These are phyloP conservation scores for Penicillium simplicissimum DNA, from an alignment of 495 filamentous ascomycete genomes.

Conservation along the genomic window DNA sequence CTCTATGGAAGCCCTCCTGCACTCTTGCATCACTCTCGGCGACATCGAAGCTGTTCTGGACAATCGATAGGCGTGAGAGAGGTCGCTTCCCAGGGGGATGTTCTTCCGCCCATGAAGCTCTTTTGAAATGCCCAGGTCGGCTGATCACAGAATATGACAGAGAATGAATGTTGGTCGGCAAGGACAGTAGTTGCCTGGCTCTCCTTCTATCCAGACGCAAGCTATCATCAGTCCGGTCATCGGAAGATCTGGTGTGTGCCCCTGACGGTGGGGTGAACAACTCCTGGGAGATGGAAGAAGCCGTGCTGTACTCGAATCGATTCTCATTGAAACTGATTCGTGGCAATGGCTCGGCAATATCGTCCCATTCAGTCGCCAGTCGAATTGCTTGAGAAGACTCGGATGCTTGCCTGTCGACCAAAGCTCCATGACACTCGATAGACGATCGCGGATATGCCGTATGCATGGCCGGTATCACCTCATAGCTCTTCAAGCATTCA, in stretches of 20 bases:
- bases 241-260: background rate
- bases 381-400: background rate
- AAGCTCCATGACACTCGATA: conserved; percentile 19
- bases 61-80: background rate
- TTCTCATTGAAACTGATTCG: background rate
- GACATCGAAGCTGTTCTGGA: background rate
- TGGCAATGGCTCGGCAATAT: background rate
- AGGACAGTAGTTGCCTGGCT: background rate
- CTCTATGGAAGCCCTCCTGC: background rate
- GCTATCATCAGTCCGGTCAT: background rate
- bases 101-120: background rate
- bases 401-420: background rate
- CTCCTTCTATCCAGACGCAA: background rate
- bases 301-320: background rate
- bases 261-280: background rate
- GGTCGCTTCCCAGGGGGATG: background rate
- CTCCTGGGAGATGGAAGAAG: conserved; percentile 1
- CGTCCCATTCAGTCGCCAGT: background rate
- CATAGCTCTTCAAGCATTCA: conserved; percentile 30
- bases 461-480: conserved; percentile 24
- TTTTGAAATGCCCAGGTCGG: background rate
- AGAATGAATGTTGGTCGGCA: conserved; percentile 1
- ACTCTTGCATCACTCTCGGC: background rate
- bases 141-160: background rate
- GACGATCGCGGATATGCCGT: conserved; percentile 31